Evolutionary conservation across 2,329 filamentous ascomycete species (phyloP).

Genomic region (Penicillium hesseltinei): DNA sequence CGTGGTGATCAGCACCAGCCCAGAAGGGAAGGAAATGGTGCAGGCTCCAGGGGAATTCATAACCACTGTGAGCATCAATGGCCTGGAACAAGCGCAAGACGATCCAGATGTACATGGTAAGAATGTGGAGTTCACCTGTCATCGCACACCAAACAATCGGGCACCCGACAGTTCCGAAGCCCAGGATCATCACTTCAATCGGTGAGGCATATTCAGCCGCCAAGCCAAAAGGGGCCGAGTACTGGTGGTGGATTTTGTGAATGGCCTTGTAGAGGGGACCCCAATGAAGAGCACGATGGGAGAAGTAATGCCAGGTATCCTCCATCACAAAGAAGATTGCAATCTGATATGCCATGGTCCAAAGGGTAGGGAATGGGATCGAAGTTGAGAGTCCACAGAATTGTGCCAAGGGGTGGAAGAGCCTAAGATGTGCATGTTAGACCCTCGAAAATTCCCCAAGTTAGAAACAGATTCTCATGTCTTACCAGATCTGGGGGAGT

Average conservation of each 20-base stretch:
- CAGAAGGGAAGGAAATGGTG: constrained; percentile 96
- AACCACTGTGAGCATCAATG: constrained; percentile 95
- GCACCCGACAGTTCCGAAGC: constrained; percentile 76
- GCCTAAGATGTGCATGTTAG: constrained; percentile 40
- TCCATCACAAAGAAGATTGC: constrained; percentile 92
- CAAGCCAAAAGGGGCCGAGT: constrained; percentile 93
- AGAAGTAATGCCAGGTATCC: constrained; percentile 98
- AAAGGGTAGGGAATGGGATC: constrained; percentile 82
- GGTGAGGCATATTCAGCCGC: constrained; percentile 97
- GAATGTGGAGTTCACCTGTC: constrained; percentile 83
- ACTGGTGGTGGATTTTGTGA: constrained; percentile 99
- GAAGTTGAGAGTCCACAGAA: constrained; percentile 84
- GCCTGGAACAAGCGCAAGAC: constrained; percentile 90
- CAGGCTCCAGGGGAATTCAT: constrained; percentile 97
- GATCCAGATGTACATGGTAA: constrained; percentile 99
- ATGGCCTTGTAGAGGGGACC: constrained; percentile 93
- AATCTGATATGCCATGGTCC: constrained; percentile 89
- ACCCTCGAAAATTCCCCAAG: not conserved
- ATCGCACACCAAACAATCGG: constrained; percentile 81
- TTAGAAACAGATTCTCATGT: not conserved
- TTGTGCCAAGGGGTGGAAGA: constrained; percentile 95
- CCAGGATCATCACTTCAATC: constrained; percentile 93
- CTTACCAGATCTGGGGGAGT: constrained; percentile 88
- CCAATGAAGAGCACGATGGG: constrained; percentile 88
- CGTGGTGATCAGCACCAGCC: constrained; percentile 96